Base-by-base conservation (phyloP, 768 basidiomycete genomes). In the Mycena pura region DNA sequence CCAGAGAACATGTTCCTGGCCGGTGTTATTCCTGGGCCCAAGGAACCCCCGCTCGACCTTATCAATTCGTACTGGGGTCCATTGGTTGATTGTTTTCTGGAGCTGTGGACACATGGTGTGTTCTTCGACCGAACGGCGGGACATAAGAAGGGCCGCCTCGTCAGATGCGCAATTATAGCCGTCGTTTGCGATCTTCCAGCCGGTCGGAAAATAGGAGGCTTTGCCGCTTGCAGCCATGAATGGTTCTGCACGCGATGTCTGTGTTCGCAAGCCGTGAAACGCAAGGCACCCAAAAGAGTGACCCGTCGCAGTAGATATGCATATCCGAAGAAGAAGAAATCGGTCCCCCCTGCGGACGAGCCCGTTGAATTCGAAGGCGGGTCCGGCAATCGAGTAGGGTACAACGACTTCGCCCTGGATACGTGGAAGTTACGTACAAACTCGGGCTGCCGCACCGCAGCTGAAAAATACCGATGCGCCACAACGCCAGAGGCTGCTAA, bases 1-100 rank as follows among this genome's bases (percentile, higher is more conserved):
- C 43, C 64, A 0, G 75, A 79, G 58, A 75, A 79, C 47, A 72
- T 76, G 48, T 76, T 75, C 52, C 48, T 79, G 13, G 73, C 68
- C 24, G 74, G 71, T 0, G 65, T 79, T 3, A 73, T 80, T 14
- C 76, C 78, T 45, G 76, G 77, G 0, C 77, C 76, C 5, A 57
- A 68, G 6, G 74, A 79, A 50, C 78, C 73, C 0, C 56, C 68
- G 1, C 46, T 61, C 1, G 60, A 69, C 15, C 28, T 62, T 5
- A 66, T 73, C 28, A 74, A 76, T 40, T 65, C 66, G 17, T 69
- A 73, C 48, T 56, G 70, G 22, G 22, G 25, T 5, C 76, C 72
- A 3, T 22, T 77, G 1, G 64, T 77, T 24, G 69, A 77, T 32
- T 62, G 67, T 28, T 62, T 77, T 6, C 39, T 67, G 0, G 19